Conservation (phyloP, 352 stramenopile species). For the Globisporangium echinulatum region DNA sequence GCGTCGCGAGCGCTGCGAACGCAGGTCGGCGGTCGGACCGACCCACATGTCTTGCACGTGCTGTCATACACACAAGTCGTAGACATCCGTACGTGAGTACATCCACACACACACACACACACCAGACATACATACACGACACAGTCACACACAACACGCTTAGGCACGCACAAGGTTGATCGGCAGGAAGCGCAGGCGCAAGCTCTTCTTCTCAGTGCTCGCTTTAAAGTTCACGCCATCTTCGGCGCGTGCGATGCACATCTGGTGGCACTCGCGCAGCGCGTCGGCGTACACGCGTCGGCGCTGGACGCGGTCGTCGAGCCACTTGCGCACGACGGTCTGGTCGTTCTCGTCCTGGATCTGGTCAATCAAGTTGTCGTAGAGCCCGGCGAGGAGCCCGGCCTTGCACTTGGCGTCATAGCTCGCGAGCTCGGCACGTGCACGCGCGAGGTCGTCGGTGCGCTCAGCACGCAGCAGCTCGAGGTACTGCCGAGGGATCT, state of each 20-base stretch:
- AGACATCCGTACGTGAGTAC: background rate
- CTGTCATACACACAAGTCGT: conserved; percentile 8
- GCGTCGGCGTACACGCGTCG: conserved; percentile 64
- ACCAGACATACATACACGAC: background rate
- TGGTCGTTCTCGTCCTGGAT: conserved; percentile 79
- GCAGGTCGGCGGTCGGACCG: conserved; percentile 52
- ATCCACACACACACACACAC: background rate
- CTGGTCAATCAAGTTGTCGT: conserved; percentile 84
- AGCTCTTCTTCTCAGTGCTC: conserved; percentile 79
- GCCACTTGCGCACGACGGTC: conserved; percentile 58
- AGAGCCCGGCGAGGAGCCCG: conserved; percentile 50
- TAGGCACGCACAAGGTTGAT: conserved; percentile 52
- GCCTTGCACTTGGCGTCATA: conserved; percentile 67
- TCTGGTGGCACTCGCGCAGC: conserved; percentile 58
- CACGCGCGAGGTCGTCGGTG: conserved; percentile 37
- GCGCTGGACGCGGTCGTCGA: conserved; percentile 64
- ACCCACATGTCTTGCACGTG: conserved; percentile 86
- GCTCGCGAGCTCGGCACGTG: conserved; percentile 37
- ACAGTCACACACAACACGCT: background rate
- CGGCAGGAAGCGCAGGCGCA: conserved; percentile 63
- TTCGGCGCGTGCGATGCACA: conserved; percentile 59
- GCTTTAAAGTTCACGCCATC: conserved; percentile 76
- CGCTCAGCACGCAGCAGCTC: conserved; percentile 56
- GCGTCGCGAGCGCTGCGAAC: conserved; percentile 54
- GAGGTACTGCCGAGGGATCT: conserved; percentile 72